Percentiles rank a stretch among this genome's conserved stretches.
These are phyloP conservation scores for Globisporangium echinulatum DNA, from an alignment of 352 stramenopile genomes.

Conservation along the genomic window DNA sequence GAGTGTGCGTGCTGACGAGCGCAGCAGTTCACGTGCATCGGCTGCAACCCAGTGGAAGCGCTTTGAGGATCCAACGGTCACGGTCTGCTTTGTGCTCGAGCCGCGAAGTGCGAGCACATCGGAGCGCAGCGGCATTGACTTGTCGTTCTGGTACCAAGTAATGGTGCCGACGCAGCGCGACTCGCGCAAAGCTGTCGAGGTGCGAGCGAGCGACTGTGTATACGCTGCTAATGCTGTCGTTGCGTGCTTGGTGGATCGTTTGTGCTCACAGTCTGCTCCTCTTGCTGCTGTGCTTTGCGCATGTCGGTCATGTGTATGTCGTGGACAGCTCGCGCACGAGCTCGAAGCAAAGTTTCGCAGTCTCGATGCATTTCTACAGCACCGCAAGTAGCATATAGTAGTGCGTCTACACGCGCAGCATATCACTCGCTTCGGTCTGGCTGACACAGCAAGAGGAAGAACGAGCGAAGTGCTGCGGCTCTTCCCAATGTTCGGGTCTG, in stretches of 20 bases:
- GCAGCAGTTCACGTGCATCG: not conserved
- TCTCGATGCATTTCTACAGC: constrained; percentile 10
- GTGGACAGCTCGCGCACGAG: constrained; percentile 4
- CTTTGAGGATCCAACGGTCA: constrained; percentile 28
- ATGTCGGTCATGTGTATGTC: not conserved
- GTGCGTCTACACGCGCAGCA: too few relatives aligned
- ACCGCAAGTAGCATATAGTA: not conserved
- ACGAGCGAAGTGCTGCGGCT: too few relatives aligned
- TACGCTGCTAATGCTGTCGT: not conserved
- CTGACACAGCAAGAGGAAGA: too few relatives aligned
- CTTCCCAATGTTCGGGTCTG: too few relatives aligned
- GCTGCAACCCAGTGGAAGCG: constrained; percentile 16
- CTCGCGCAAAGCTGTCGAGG: constrained; percentile 3
- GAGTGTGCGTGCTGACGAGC: not conserved
- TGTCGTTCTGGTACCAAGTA: constrained; percentile 30
- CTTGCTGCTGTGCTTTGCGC: not conserved
- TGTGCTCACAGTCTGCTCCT: not conserved
- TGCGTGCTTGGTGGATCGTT: not conserved
- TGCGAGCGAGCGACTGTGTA: constrained; percentile 8
- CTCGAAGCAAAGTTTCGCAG: constrained; percentile 13
- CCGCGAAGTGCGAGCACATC: constrained; percentile 1
- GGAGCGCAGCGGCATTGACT: not conserved
- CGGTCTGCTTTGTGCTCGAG: constrained; percentile 28
- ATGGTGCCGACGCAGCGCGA: constrained; percentile 8
- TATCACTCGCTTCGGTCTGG: too few relatives aligned